These are phyloP conservation scores for Corymbia maculata DNA, from an alignment of 345 rosid species.

Conservation along the genomic window DNA sequence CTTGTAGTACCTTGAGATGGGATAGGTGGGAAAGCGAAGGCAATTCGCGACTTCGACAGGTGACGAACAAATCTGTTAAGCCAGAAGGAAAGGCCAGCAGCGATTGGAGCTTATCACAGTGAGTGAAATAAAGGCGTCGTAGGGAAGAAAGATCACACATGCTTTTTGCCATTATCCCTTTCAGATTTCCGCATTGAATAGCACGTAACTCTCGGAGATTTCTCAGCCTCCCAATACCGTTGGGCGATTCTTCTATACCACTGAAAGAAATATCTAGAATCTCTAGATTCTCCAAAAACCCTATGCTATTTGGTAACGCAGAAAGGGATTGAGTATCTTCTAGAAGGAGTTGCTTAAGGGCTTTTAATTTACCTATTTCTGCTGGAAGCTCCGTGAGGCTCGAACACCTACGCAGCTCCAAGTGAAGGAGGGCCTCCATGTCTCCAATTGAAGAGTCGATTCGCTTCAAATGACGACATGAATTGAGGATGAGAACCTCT, in stretches of 20 bases:
- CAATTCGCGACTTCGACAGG: no score
- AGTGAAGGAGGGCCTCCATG: no score
- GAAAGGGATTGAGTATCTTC: accelerated
- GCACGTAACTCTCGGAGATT: not conserved
- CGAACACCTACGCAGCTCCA: no score
- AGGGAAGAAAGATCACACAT: no score
- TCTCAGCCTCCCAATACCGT: not conserved
- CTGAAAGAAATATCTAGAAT: accelerated
- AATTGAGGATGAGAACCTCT: no score
- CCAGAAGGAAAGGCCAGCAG: no score
- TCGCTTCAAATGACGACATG: no score
- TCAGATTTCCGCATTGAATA: accelerated
- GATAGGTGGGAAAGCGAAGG: no score
- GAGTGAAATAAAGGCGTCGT: accelerated
- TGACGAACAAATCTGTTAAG: accelerated
- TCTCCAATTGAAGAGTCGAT: no score
- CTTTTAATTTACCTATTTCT: not conserved
- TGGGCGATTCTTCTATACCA: not conserved
- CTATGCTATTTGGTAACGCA: not conserved
- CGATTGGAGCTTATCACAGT: accelerated
- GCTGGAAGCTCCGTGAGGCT: not conserved
- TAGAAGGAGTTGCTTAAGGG: not conserved
- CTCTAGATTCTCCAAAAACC: not conserved
- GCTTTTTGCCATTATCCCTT: not conserved
- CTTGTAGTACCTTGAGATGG: accelerated